Evolutionary conservation across 106 monocot species (phyloP).

Genomic region (Dendrobium huoshanense): DNA sequence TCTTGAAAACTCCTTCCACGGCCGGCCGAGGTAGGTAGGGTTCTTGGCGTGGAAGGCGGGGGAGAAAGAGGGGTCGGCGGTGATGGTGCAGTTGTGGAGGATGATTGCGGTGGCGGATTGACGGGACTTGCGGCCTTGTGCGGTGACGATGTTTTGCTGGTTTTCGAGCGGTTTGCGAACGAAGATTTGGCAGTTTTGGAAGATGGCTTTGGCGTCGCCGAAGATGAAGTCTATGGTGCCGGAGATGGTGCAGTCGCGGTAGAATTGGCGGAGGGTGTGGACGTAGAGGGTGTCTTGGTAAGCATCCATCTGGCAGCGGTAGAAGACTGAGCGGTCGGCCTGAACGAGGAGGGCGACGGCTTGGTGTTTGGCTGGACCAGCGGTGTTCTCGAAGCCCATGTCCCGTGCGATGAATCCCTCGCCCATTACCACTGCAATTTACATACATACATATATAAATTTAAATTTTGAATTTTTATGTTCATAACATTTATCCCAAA

Average conservation of each 20-base stretch:
- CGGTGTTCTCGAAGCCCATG: slow-evolving; percentile 59
- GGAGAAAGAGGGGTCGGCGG: slow-evolving; percentile 28
- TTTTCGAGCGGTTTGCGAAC: slow-evolving; percentile 50
- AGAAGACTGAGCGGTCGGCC: slow-evolving; percentile 38
- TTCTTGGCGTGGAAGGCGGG: slow-evolving; percentile 9
- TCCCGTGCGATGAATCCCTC: slow-evolving; percentile 32
- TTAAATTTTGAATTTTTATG: not conserved
- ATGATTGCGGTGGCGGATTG: slow-evolving; percentile 36
- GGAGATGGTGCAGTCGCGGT: slow-evolving; percentile 55
- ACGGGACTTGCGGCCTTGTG: slow-evolving; percentile 48
- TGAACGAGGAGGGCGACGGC: slow-evolving; percentile 69
- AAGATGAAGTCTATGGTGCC: slow-evolving; percentile 90
- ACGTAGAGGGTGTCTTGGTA: slow-evolving; percentile 87
- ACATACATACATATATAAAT: no score
- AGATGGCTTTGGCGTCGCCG: slow-evolving; percentile 42
- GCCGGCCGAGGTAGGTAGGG: slow-evolving; percentile 43
- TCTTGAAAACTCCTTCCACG: slow-evolving; percentile 44
- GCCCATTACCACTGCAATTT: slow-evolving; percentile 20
- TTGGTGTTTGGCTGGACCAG: slow-evolving; percentile 69
- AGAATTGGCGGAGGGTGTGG: slow-evolving; percentile 58
- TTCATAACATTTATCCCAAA: not conserved
- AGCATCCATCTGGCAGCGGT: slow-evolving; percentile 68
- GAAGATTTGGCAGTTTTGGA: slow-evolving; percentile 67
- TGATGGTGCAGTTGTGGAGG: slow-evolving; percentile 65
- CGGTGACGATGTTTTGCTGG: slow-evolving; percentile 83